Evolutionary conservation across 202 grass and related monocot species (phyloP).

Genomic region (Setaria italica): DNA sequence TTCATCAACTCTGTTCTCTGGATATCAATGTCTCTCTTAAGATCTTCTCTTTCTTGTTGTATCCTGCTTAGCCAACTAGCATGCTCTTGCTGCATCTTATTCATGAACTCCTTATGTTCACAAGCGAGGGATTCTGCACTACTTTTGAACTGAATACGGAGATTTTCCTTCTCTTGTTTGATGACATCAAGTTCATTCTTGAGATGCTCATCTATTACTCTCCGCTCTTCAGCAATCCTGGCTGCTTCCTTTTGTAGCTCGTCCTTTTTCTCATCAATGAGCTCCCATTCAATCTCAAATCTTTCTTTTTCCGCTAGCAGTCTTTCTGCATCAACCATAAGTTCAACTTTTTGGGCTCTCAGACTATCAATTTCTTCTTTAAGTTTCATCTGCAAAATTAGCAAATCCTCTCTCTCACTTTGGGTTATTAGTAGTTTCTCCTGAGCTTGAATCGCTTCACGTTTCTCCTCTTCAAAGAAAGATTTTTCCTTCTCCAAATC

Average conservation of each 20-base stretch:
- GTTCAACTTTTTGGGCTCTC: constrained; percentile 72
- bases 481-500: constrained; percentile 73
- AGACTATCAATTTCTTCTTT: constrained; percentile 96
- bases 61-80: constrained; percentile 72
- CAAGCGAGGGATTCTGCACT: constrained; percentile 68
- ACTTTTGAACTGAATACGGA: constrained; percentile 68
- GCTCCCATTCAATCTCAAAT: constrained; percentile 95
- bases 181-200: constrained; percentile 73
- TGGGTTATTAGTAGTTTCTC: constrained; percentile 72
- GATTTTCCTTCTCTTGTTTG: constrained; percentile 77
- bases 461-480: constrained; percentile 72
- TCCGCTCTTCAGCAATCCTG: constrained; percentile 71
- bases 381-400: constrained; percentile 73
- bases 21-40: constrained; percentile 73
- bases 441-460: constrained; percentile 56
- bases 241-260: constrained; percentile 71
- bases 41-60: constrained; percentile 77
- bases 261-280: constrained; percentile 87
- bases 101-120: constrained; percentile 82
- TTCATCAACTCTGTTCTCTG: constrained; percentile 79
- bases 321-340: constrained; percentile 74
- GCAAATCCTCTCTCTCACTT: constrained; percentile 72
- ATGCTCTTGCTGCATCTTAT: constrained; percentile 77
- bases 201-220: constrained; percentile 55
- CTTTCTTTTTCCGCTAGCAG: constrained; percentile 88